phyloP scores from a whole-genome alignment of 768 basidiomycete genomes.

The Agrocybe praecox region DNA sequence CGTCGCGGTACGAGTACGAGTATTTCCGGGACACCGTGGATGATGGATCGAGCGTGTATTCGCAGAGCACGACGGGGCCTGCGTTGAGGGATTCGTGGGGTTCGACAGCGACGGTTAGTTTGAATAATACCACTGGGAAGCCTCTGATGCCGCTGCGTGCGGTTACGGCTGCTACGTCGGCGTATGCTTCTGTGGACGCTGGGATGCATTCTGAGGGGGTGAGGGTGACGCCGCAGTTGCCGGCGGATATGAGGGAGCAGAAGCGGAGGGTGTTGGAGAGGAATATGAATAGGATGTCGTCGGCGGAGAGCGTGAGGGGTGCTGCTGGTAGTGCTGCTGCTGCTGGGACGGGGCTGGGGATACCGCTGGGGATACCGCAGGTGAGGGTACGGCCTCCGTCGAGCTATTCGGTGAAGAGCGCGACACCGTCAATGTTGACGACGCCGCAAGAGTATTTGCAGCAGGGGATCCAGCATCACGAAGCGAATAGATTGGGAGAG shows the following conservation, averaged over 20 bases:
- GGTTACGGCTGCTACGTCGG: slow-evolving; percentile 29
- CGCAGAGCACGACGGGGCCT: slow-evolving; percentile 21
- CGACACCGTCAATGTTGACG: not conserved
- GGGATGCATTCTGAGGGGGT: slow-evolving; percentile 45
- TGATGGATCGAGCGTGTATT: slow-evolving; percentile 47
- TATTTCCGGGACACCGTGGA: slow-evolving; percentile 20
- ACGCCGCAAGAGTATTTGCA: slow-evolving; percentile 73
- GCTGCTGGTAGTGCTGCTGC: too few relatives aligned
- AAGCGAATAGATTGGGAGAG: slow-evolving; percentile 68
- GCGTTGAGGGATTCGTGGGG: slow-evolving; percentile 45
- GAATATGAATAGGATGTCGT: slow-evolving; percentile 36
- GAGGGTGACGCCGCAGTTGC: slow-evolving; percentile 37
- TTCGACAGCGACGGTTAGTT: slow-evolving; percentile 22
- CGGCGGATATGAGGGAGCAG: slow-evolving; percentile 40
- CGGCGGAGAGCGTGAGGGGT: slow-evolving; percentile 1
- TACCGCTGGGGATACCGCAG: not conserved
- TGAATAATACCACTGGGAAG: not conserved
- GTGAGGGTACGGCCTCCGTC: not conserved
- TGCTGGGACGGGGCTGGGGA: not conserved
- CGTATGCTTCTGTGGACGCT: slow-evolving; percentile 34
- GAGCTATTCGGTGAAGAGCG: not conserved
- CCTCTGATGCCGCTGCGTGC: not conserved
- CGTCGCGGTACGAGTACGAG: not conserved
- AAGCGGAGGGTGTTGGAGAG: slow-evolving; percentile 59
- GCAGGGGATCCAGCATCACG: slow-evolving; percentile 77